Conservation (phyloP, 2,329 filamentous ascomycete genomes). For the Teratosphaeria nubilosa region DNA sequence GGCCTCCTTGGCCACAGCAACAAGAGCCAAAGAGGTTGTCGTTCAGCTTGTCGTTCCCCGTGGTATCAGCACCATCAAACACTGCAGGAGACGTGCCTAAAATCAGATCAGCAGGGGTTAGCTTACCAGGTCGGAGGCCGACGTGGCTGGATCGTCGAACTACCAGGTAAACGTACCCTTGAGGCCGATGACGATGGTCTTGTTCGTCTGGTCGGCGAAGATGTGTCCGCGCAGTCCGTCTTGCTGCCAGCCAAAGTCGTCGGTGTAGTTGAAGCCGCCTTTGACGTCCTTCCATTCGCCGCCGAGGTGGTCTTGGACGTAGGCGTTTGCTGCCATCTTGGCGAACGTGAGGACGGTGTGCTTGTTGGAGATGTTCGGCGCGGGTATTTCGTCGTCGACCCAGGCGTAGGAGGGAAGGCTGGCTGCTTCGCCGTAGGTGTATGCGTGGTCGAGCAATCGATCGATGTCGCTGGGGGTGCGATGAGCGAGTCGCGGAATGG, state of each 20-base stretch:
- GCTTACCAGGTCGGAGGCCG: conserved; percentile 7
- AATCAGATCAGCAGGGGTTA: neutral
- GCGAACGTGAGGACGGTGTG: conserved; percentile 75
- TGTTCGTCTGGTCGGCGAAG: conserved; percentile 76
- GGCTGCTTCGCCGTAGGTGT: conserved; percentile 56
- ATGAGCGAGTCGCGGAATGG: conserved; percentile 74
- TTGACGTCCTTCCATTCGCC: conserved; percentile 78
- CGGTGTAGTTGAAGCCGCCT: conserved; percentile 70
- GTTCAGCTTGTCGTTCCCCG: conserved; percentile 93
- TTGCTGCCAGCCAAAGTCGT: conserved; percentile 83
- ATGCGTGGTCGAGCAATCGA: conserved; percentile 62
- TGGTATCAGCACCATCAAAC: conserved; percentile 94
- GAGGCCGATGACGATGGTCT: conserved; percentile 79
- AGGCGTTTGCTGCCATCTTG: conserved; percentile 81
- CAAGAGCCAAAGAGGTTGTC: conserved; percentile 98
- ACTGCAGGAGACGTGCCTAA: conserved; percentile 51
- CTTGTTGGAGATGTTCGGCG: conserved; percentile 77
- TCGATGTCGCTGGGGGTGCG: conserved; percentile 68
- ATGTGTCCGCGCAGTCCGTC: conserved; percentile 89
- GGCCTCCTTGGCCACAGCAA: conserved; percentile 89
- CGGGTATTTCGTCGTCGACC: conserved; percentile 58
- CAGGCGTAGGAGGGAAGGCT: conserved; percentile 65
- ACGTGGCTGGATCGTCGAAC: conserved; percentile 5
- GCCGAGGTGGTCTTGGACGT: conserved; percentile 60
- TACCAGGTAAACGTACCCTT: conserved; percentile 50